Evolutionary conservation across 2,329 filamentous ascomycete species (phyloP), one percentile per base, ranked within the genome.

Genomic region (Elsinoe australis): DNA sequence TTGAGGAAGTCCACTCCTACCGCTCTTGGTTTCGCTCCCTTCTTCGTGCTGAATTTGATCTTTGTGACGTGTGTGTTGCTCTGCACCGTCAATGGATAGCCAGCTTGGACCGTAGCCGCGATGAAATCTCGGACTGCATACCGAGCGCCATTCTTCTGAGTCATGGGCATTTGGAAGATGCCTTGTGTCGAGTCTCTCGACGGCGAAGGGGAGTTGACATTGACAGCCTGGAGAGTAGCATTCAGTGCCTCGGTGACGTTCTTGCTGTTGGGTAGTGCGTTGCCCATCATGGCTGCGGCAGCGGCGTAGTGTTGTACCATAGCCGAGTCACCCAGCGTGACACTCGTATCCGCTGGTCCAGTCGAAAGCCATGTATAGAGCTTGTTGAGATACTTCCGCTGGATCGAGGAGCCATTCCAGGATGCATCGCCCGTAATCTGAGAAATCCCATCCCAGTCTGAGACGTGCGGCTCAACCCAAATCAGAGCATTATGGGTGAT

Each of bases 31-130:
- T 74, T 73, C n/a, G 67, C 59, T n/a, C 74, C 76, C 26, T 29
- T 29, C 26, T 29, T 29, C 7, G 26, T 29, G 26, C 26, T 29
- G 26, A 29, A 29, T 12, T 29, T 29, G 61, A 87, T 65, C 61
- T 80, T 82, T 45, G 82, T 81, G 52, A 77, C 84, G 39, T 85
- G 66, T 29, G 73, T 78, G 64, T 83, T 82, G 2, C 73, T 67
- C 35, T 70, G 67, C 47, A 82, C 66, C 51, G 79, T 74, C 1
- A 82, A 71, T 57, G 72, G 71, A 31, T 65, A 68, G 24, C 76
- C 75, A 51, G 77, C 67, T 2, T 55, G 49, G 56, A 72, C 70
- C 52, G 66, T 65, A 5, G 71, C 59, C 53, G 76, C 57, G 41
- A 83, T 64, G 42, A 79, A 74, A 49, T 80, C 74, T 21, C 77